Conservation (phyloP, 345 rosid genomes). For the Gossypium turneri region DNA sequence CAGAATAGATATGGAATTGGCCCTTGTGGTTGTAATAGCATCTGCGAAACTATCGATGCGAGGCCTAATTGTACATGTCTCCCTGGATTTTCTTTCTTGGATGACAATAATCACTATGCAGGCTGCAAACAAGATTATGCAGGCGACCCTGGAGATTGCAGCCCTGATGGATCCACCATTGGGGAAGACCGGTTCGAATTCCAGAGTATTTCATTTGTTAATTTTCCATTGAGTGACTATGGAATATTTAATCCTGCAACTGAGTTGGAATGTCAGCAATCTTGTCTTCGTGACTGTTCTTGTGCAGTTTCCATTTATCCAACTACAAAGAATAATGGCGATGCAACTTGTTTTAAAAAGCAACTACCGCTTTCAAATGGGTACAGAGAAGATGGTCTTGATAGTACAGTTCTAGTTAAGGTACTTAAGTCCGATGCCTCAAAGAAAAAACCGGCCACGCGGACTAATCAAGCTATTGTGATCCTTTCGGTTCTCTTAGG, state of each 20-base stretch:
- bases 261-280: conserved; percentile 5
- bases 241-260: background rate
- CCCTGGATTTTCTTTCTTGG: conserved; percentile 7
- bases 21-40: conserved; percentile 15
- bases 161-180: background rate
- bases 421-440: background rate
- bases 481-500: too few species aligned
- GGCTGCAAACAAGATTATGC: conserved; percentile 18
- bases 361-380: conserved; percentile 19
- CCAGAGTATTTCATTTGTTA: background rate
- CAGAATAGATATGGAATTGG: background rate
- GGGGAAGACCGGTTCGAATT: conserved; percentile 7
- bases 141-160: conserved; percentile 4
- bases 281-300: conserved; percentile 18
- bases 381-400: background rate
- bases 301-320: conserved; percentile 12
- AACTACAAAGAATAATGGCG: background rate
- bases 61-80: conserved; percentile 12
- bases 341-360: conserved; percentile 16
- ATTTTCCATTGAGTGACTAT: conserved; percentile 14
- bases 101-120: background rate
- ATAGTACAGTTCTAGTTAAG: conserved; percentile 8
- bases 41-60: background rate
- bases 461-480: too few species aligned
- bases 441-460: background rate